Base-by-base conservation (phyloP, 495 filamentous ascomycete genomes). In the Cryomyces minteri region DNA sequence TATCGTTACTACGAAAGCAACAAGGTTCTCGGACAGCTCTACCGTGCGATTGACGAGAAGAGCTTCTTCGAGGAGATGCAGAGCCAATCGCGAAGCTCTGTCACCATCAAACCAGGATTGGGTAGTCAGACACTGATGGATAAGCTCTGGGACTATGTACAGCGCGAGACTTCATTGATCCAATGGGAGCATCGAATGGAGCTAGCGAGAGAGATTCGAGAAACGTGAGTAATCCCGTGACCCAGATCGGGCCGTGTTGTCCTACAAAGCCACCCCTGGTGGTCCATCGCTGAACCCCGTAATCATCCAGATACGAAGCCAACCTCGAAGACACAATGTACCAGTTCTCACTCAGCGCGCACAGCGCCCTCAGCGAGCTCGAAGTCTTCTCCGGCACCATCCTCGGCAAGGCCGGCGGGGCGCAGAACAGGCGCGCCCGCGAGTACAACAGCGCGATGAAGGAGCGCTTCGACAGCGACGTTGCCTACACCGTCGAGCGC, bases 301-400 rank as follows among this genome's bases (percentile, higher is more conserved):
- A 25, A 25, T 2, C 18, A 25, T 25, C 7, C 39, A 83, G 78
- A 8, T 92, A 88, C 56, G 74, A 86, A 49, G 71, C 77, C 8
- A 65, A 58, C 37, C 59, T 93, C 0, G 48, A 58, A 7, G 63
- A 66, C 18, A 63, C 70, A 4, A 81, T 80, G 67, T 58, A 63
- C 33, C 54, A 67, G 3, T 77, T 72, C 54, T 74, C 73, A 0
- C 69, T 76, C 4, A 68, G 78, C 31, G 72, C 74, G 0, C 57
- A 54, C 36, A 65, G 72, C 29, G 67, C 65, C 10, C 63, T 92
- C 8, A 72, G 59, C 4, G 85, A 93, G 55, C 57, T 80, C 8
- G 85, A 93, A 61, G 80, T 82, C 25, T 84, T 88, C 56, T 68
- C 73, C 31, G 83, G 84, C 30, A 72, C 66, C 37, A 79, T 92